Base-by-base conservation (phyloP, 2,329 filamentous ascomycete genomes). In the Fusarium tupiense region DNA sequence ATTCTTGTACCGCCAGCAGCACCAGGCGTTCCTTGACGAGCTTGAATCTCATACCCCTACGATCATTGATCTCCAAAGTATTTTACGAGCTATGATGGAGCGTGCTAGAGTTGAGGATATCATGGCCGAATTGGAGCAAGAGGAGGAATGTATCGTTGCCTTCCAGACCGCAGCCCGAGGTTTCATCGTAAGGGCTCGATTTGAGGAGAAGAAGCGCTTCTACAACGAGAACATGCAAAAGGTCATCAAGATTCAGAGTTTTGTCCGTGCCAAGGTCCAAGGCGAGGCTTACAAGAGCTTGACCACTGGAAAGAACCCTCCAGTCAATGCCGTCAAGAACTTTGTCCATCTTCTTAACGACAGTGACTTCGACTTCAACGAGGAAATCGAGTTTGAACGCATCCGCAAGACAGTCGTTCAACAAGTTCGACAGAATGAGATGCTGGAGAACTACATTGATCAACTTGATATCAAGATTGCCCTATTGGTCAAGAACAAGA, bases 381-480 rank as follows among this genome's bases (percentile, higher is more conserved):
- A 98, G 81, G 96, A 99, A 82, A 92, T 99, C 59, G 96, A 99
- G 81, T 98, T 98, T 76, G 96, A 99, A 83, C 91, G 95, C 54
- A 87, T 98, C 80, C 91, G 97, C 61, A 98, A 98, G 86, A 97
- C 94, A 8, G 96, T 99, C 22, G 95, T 99, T 12, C 95, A 98
- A 80, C 95, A 98, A 81, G 96, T 99, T 16, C 92, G 96, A 54
- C 95, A 98, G 78, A 99, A 99, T 79, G 96, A 99, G 84, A 92
- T 97, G 86, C 91, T 97, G 44, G 96, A 99, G 84, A 95, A 98
- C 81, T 99, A 99, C 80, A 98, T 99, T 76, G 95, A 98, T 78
- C 96, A 99, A 81, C 89, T 99, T 41, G 97, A 99, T 80, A 98
- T 99, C 87, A 99, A 99, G 85, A 99, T 99, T 81, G 96, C 96